Base-by-base conservation (phyloP, 768 basidiomycete genomes). In the Amanita jacksonii region DNA sequence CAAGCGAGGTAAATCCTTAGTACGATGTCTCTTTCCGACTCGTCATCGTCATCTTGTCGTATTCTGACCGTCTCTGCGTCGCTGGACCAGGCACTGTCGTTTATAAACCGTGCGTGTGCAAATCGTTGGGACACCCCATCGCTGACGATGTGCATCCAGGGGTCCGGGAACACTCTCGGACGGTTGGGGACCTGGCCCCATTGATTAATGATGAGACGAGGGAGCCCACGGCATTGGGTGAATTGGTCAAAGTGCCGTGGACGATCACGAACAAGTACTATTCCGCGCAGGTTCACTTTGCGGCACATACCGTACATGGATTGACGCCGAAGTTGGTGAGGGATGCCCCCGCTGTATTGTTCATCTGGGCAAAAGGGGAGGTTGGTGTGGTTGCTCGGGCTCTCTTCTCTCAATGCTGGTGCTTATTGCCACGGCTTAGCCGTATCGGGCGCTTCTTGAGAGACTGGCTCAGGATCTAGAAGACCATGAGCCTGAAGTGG, bases 211-310 rank as follows among this genome's bases (percentile, higher is more conserved):
- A n/a, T n/a, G n/a, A n/a, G n/a, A 41, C 43, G 39, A 30, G 22
- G 25, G 32, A 19, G 9, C 10, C 45, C 10, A 43, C 6, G 32
- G 39, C 48, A 27, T 54, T 40, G 22, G 56, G 51, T n/a, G 48
- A 48, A 33, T 45, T 51, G 41, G 52, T 57, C 28, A 62, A 51
- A 25, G 61, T 85, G 24, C 79, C 81, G 8, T 89, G 85, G 85
- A 82, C 74, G 32, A 83, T 89, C 49, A 61, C 63, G 41, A 89
- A 89, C 66, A 81, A 76, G 58, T 91, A 91, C 61, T 91, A 90
- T 63, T 74, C 74, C 10, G 88, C 87, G 1, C 67, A 73, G 47
- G 81, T 91, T 5, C 76, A 79, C 48, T 88, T 90, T 55, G 63
- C 76, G 25, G 63, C 70, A 8, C 69, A 70, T 43, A 63, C 70